A percentile compares a stretch with the other conserved stretches of the same genome.
Evolutionary conservation across 2,329 filamentous ascomycete genomes (phyloP).

Genomic region (Rosellinia necatrix): DNA sequence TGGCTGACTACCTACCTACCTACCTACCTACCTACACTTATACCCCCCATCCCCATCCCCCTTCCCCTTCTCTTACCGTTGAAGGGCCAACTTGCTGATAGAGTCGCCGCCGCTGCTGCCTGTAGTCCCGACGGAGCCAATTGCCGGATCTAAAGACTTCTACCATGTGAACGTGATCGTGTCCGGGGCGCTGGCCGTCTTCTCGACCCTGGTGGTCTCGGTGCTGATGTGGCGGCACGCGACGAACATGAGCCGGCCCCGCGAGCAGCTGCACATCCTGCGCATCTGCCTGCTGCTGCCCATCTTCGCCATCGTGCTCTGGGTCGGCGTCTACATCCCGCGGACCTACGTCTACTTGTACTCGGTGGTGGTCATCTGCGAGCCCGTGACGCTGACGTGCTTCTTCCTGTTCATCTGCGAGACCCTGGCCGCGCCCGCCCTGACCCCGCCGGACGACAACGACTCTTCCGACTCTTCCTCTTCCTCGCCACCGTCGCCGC

Average conservation of each 20-base stretch:
- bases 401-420: constrained; percentile 52
- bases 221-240: constrained; percentile 43
- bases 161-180: constrained; percentile 43
- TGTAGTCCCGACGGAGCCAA: constrained; percentile 25
- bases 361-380: constrained; percentile 45
- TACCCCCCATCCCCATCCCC: too few species aligned
- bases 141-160: constrained; percentile 27
- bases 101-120: constrained; percentile 2
- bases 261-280: constrained; percentile 50
- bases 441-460: background rate
- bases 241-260: constrained; percentile 47
- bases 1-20: too few species aligned
- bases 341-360: constrained; percentile 46
- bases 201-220: constrained; percentile 40
- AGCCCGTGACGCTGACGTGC: constrained; percentile 47
- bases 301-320: constrained; percentile 46
- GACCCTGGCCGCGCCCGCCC: constrained; percentile 40
- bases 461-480: too few species aligned
- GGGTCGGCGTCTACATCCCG: constrained; percentile 45
- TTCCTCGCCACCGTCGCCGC: background rate
- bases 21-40: too few species aligned
- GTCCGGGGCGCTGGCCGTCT: constrained; percentile 42
- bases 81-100: background rate
- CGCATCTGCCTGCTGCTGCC: constrained; percentile 49
- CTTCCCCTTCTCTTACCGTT: too few species aligned